A percentile compares a stretch with the other conserved stretches of the same genome.
These are phyloP conservation scores for Hanseniaspora gamundiae DNA, from an alignment of 1,139 yeast species.

Conservation along the genomic window DNA sequence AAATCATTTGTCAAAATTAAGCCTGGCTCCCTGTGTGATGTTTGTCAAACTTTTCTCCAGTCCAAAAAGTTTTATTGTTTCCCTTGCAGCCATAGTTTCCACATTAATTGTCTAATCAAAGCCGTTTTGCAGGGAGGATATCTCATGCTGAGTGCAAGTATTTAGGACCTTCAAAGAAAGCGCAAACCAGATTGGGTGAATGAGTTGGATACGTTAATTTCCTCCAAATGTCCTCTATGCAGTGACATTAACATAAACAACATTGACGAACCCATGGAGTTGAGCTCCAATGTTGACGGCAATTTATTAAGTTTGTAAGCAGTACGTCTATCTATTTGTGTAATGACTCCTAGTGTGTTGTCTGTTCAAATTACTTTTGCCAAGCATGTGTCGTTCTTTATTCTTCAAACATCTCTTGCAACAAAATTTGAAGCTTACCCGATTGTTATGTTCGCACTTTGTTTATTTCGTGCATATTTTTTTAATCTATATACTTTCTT, in stretches of 20 bases:
- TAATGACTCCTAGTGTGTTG: too few species aligned
- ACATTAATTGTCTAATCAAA: constrained; percentile 71
- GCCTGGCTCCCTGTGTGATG: constrained; percentile 68
- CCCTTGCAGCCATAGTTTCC: constrained; percentile 87
- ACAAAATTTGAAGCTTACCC: too few species aligned
- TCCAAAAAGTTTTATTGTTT: constrained; percentile 68
- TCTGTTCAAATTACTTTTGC: too few species aligned
- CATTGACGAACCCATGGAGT: constrained; percentile 41
- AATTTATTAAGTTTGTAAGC: constrained; percentile 2
- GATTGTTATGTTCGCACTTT: too few species aligned
- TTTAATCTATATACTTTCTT: too few species aligned
- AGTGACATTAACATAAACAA: constrained; percentile 62
- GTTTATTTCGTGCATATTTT: too few species aligned
- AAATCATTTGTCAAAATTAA: constrained; percentile 47
- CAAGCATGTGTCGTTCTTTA: too few species aligned
- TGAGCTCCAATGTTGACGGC: neutral
- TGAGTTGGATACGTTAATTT: constrained; percentile 45
- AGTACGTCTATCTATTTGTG: too few species aligned
- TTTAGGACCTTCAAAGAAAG: constrained; percentile 41
- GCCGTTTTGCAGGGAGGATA: constrained; percentile 51
- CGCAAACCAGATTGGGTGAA: constrained; percentile 17
- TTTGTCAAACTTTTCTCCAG: constrained; percentile 53
- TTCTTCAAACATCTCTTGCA: too few species aligned
- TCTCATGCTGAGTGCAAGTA: constrained; percentile 50
- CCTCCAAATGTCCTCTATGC: constrained; percentile 68